Evolutionary conservation across 1,284 basidiomycete genomes (phyloP).

Genomic region (Ustilago trichophora): DNA sequence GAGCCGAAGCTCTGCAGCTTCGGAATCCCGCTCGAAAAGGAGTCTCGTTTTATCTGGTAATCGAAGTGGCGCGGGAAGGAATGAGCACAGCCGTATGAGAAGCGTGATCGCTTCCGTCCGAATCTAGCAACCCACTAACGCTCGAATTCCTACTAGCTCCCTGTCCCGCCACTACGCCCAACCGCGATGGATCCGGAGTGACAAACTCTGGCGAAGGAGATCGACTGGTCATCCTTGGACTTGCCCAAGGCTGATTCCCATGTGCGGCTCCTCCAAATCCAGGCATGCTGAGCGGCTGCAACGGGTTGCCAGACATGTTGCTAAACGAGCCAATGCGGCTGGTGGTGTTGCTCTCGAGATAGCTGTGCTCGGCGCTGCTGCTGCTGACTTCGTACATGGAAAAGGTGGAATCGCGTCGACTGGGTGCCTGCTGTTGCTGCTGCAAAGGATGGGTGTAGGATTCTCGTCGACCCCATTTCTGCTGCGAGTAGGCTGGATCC

Average conservation of each 20-base stretch:
- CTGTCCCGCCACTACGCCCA: conserved; percentile 2
- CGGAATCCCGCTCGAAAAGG: too few relatives aligned
- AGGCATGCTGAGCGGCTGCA: conserved; percentile 25
- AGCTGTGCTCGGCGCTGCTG: conserved; percentile 36
- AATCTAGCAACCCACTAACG: conserved; percentile 26
- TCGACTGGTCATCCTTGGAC: conserved; percentile 19
- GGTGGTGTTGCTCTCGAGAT: conserved; percentile 29
- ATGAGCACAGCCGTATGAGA: conserved; percentile 21
- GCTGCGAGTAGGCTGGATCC: conserved; percentile 18
- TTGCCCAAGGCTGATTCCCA: conserved; percentile 28
- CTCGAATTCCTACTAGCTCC: conserved; percentile 22
- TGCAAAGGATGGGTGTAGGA: conserved; percentile 30
- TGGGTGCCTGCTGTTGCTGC: neutral
- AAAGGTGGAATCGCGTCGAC: conserved; percentile 19
- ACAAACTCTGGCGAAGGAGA: conserved; percentile 18
- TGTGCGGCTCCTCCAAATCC: conserved; percentile 5
- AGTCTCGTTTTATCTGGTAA: neutral
- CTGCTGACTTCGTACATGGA: conserved; percentile 34
- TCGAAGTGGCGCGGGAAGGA: conserved; percentile 17
- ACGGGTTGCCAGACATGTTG: conserved; percentile 31
- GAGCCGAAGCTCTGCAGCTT: too few relatives aligned
- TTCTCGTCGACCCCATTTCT: conserved; percentile 10
- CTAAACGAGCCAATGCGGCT: conserved; percentile 42
- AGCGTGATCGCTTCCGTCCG: conserved; percentile 36
- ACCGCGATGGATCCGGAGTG: conserved; percentile 11